Conservation (phyloP, 495 filamentous ascomycete genomes). For the Neurospora sp. region DNA sequence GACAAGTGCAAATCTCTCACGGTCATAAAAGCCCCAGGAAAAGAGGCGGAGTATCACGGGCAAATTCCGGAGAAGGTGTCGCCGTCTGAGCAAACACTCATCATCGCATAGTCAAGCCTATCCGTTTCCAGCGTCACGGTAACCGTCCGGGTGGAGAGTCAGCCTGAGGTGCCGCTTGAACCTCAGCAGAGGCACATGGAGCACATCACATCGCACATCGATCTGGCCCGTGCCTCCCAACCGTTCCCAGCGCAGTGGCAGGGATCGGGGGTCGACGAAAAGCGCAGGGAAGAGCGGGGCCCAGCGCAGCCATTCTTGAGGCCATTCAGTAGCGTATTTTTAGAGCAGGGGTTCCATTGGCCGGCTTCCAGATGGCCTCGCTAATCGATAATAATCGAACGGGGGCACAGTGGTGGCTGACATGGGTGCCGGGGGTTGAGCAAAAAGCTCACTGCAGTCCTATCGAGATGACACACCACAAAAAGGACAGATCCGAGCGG, state of each 20-base stretch:
- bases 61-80: background rate
- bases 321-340: background rate
- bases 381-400: constrained; percentile 30
- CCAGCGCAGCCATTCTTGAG: background rate
- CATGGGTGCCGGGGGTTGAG: background rate
- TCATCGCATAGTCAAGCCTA: background rate
- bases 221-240: constrained; percentile 5
- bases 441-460: background rate
- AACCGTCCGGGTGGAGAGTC: background rate
- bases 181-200: background rate
- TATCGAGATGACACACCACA: background rate
- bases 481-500: constrained; percentile 16
- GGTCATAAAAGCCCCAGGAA: background rate
- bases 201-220: background rate
- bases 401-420: constrained; percentile 12
- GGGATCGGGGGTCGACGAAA: background rate
- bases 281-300: background rate
- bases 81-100: background rate
- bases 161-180: background rate
- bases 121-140: background rate
- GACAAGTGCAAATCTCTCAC: background rate
- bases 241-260: constrained; percentile 8
- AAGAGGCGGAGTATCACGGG: background rate
- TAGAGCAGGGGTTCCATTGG: constrained; percentile 4
- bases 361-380: background rate